Base-by-base conservation (phyloP, 257 asterid genomes). In the Solanum rostratum region DNA sequence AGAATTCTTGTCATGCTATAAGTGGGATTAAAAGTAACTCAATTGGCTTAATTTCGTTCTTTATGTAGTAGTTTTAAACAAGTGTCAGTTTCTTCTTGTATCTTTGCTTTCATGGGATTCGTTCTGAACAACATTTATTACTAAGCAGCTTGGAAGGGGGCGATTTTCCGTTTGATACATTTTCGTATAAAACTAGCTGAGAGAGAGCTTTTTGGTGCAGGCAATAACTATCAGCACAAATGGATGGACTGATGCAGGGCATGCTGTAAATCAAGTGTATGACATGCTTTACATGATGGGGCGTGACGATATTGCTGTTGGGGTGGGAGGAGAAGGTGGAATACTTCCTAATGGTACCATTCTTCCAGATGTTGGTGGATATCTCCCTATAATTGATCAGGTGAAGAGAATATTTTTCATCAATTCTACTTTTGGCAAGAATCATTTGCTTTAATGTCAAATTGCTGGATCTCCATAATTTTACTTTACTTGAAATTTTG, bases 211-310 rank as follows among this genome's bases (percentile, higher is more conserved):
- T 33, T 82, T 71, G 50, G 59, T 84, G 88, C 95, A 96, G 99
- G 99, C 94, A 45, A 89, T 96, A 76, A 96, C 97, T 12, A 88
- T 96, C 22, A 94, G 85, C 84, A 22, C 97, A 22, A 94, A 96
- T 79, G 91, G 94, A 84, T 96, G 97, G 97, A 92, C 91, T 11
- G 85, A 90, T 87, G 92, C 96, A 5, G 99, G 99, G 24, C 98
- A 96, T 80, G 92, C 94, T 49, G 95, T 92, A 14, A 96, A 94
- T 88, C 98, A 94, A 15, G 53, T 96, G 13, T 96, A 96, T 78
- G 98, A 94, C 84, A 62, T 93, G 66, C 99, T 96, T 83, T 90
- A 90, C 89, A 96, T 96, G 99, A 94, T 95, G 99, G 97, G 93
- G 39, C 85, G 99, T 16, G 99, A 95, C 20, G 98, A 95, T 74